Conservation (phyloP, 106 monocot genomes). For the Gastrodia elata region DNA sequence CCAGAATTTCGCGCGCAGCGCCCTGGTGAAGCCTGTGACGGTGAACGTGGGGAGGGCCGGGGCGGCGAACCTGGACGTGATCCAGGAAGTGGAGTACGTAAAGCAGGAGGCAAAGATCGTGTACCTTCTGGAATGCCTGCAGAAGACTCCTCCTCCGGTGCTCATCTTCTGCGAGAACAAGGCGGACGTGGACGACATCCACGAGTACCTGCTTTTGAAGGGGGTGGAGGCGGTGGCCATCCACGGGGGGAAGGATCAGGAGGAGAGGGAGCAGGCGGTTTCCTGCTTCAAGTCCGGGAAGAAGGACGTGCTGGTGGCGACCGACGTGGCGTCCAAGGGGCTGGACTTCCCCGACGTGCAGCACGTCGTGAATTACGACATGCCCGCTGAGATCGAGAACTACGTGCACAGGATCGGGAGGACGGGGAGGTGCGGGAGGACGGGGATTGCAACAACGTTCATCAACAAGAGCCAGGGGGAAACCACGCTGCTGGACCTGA, state of each 20-base stretch:
- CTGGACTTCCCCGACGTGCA: slow-evolving; percentile 94
- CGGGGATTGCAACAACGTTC: slow-evolving; percentile 87
- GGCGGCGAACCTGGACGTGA: slow-evolving; percentile 95
- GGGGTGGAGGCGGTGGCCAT: slow-evolving; percentile 94
- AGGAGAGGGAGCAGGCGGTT: slow-evolving; percentile 83
- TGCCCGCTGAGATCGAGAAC: slow-evolving; percentile 97
- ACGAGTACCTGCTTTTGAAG: slow-evolving; percentile 89
- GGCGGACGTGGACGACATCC: slow-evolving; percentile 93
- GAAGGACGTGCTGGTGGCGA: slow-evolving; percentile 94
- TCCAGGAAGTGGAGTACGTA: slow-evolving; percentile 97
- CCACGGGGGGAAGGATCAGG: slow-evolving; percentile 97
- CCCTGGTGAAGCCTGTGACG: slow-evolving; percentile 81
- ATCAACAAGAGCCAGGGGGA: slow-evolving; percentile 99
- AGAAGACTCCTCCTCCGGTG: slow-evolving; percentile 95
- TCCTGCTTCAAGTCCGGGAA: slow-evolving; percentile 67
- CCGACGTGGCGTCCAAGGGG: slow-evolving; percentile 94
- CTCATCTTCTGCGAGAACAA: slow-evolving; percentile 96
- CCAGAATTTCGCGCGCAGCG: slow-evolving; percentile 78
- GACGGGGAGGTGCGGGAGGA: slow-evolving; percentile 89
- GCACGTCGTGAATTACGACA: slow-evolving; percentile 93
- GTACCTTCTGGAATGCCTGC: slow-evolving; percentile 95
- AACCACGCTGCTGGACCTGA: slow-evolving; percentile 85
- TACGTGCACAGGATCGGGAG: slow-evolving; percentile 89
- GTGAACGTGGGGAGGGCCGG: slow-evolving; percentile 98
- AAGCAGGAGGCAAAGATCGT: slow-evolving; percentile 96